Base-by-base conservation (phyloP, 768 basidiomycete genomes). In the Lactarius trivialis region DNA sequence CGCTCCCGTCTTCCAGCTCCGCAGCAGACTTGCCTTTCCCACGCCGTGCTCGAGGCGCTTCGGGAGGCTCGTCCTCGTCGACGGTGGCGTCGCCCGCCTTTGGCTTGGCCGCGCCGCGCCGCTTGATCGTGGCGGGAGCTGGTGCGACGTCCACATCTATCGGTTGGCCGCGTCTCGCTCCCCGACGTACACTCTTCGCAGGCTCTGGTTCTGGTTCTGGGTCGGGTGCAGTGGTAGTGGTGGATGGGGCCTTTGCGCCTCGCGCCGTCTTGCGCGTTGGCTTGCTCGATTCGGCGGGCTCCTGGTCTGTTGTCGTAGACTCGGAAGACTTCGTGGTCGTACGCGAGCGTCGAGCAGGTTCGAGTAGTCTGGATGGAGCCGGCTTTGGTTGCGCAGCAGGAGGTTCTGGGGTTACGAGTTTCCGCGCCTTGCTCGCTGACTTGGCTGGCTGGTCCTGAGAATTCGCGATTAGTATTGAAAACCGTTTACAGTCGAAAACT, bases 301-400 rank as follows among this genome's bases (percentile, higher is more conserved):
- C 66, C 17, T 64, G 30, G 58, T 67, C 57, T 54, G 56, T n/a
- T n/a, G n/a, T n/a, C n/a, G n/a, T 56, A n/a, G 66, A 62, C 28
- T 53, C 63, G 1, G 64, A 59, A 4, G 66, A 67, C 45, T 61
- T 65, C 17, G 69, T 65, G 8, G 70, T 58, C 19, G 67, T 62
- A 41, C 73, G 68, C 4, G 71, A 70, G 36, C 70, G 71, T 7
- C 70, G 70, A 17, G 55, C 63, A 19, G 65, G n/a, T 50, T 65
- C 41, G 12, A 61, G 24, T 15, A 61, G 24, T 15, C 37, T 51
- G 14, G 55, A 33, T 14, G 32, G 45, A 8, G 21, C 54, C 17
- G 56, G 53, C 37, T 45, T 58, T 11, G 45, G 39, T 19, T 58
- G 51, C 7, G 64, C 57, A 24, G 64, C 57, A 24, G 62, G 21